Evolutionary conservation across 495 filamentous ascomycete species (phyloP).

Genomic region (Usnea hakonensis): DNA sequence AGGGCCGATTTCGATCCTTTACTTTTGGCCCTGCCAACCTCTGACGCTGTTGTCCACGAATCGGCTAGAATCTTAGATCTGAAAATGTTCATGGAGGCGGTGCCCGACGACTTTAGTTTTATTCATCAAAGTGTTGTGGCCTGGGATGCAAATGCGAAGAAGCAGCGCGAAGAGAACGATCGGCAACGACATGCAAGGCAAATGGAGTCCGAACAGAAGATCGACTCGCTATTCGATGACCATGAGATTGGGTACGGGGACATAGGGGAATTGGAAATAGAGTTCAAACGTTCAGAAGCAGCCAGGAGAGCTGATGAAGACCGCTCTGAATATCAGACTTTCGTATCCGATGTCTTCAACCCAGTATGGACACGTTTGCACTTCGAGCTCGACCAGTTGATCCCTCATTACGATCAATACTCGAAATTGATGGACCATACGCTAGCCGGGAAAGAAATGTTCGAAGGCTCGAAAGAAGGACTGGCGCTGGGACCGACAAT

Average conservation of each 20-base stretch:
- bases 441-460: conserved; percentile 35
- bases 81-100: conserved; percentile 17
- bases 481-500: conserved; percentile 36
- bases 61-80: conserved; percentile 17
- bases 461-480: conserved; percentile 33
- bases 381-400: conserved; percentile 44
- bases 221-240: conserved; percentile 50
- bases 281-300: conserved; percentile 50
- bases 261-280: conserved; percentile 51
- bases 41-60: conserved; percentile 10
- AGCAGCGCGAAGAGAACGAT: conserved; percentile 39
- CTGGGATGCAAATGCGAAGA: conserved; percentile 42
- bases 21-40: conserved; percentile 15
- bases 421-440: conserved; percentile 31
- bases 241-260: conserved; percentile 57
- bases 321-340: conserved; percentile 46
- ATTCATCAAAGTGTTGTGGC: conserved; percentile 36
- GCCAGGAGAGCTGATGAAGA: conserved; percentile 48
- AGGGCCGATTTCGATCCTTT: conserved; percentile 26
- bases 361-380: conserved; percentile 45
- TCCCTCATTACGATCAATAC: conserved; percentile 39
- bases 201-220: conserved; percentile 46
- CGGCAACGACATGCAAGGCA: conserved; percentile 44
- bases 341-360: conserved; percentile 45
- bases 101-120: conserved; percentile 44